These are phyloP conservation scores for Basidiobolus meristosporus DNA, from an alignment of 371 early-diverging fungal genomes.

Conservation along the genomic window DNA sequence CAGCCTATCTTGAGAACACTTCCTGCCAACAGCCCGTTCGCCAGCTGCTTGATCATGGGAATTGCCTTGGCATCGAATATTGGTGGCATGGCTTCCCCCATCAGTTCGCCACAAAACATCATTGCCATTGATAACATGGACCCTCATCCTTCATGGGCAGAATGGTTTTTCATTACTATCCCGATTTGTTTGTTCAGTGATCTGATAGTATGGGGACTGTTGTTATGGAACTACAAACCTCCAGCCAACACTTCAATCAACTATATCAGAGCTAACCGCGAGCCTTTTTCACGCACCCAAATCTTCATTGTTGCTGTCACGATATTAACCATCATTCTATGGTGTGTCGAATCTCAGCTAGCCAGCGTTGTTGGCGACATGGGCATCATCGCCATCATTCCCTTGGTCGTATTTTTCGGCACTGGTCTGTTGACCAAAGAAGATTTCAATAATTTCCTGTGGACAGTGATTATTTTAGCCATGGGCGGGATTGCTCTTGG, in stretches of 20 bases:
- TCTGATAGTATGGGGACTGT: slow-evolving; percentile 57
- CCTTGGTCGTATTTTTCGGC: slow-evolving; percentile 80
- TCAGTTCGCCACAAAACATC: slow-evolving; percentile 89
- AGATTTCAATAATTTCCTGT: slow-evolving; percentile 81
- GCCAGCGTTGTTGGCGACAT: slow-evolving; percentile 68
- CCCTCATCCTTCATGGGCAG: slow-evolving; percentile 67
- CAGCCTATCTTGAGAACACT: slow-evolving; percentile 70
- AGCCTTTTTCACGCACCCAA: slow-evolving; percentile 40
- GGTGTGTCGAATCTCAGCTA: slow-evolving; percentile 67
- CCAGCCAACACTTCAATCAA: slow-evolving; percentile 19
- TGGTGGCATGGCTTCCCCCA: slow-evolving; percentile 95
- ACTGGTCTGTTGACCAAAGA: slow-evolving; percentile 81
- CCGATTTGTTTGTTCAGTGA: slow-evolving; percentile 55
- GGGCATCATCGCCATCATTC: slow-evolving; percentile 82
- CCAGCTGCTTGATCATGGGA: slow-evolving; percentile 71
- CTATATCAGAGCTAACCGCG: slow-evolving; percentile 27
- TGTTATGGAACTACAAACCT: slow-evolving; percentile 53
- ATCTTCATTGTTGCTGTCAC: slow-evolving; percentile 44
- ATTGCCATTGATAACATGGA: slow-evolving; percentile 70
- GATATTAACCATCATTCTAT: slow-evolving; percentile 55
- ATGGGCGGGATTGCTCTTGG: slow-evolving; percentile 90
- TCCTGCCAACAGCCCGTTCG: slow-evolving; percentile 47
- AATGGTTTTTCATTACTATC: slow-evolving; percentile 63
- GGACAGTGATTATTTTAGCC: slow-evolving; percentile 89
- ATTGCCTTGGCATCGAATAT: slow-evolving; percentile 89